Evolutionary conservation across 2,329 filamentous ascomycete genomes (phyloP), one percentile per base, ranked within the genome.

Genomic region (Beauveria brongniartii): DNA sequence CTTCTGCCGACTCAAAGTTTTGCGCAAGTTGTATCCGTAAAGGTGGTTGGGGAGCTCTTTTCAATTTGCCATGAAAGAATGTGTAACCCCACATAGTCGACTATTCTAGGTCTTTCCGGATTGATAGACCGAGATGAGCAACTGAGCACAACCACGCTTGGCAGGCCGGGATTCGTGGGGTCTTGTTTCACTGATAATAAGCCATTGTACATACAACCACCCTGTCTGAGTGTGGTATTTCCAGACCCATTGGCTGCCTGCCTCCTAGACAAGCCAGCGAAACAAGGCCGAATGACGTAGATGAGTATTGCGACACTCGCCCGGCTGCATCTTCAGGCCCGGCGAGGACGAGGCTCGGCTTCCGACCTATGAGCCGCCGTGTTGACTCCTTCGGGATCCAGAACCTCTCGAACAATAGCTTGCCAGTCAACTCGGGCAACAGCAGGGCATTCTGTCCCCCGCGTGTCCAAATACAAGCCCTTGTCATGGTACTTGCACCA

Each of bases 401-500:
- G 20, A 18, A 53, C 65, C 43, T 66, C 65, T n/a, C 65, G 66
- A 43, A 71, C 63, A 50, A 74, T 67, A 54, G 64, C 65, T 44
- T 66, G 67, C 72, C 72, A 74, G 64, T 72, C 70, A 44, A 76
- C 63, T 44, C 69, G 64, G 47, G 68, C 63, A 40, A 30, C 5
- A 20, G 16, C 20, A 22, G 50, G 57, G 58, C 56, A 64, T 43
- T 43, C 20, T 30, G 12, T 5, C 18, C 30, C 22, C 22, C n/a
- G n/a, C 8, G 6, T 5, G 37, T 20, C 34, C 6, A 63, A 65
- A 34, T 64, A 46, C 24, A 12, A 26, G n/a, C 59, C 65, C 34
- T 65, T 67, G 12, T 63, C 63, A 51, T 80, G 77, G 63, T 78
- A 80, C 24, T 68, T 70, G 62, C 78, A 80, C 72, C 77, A 78